Conservation (phyloP, 2,329 filamentous ascomycete species). For the Neospermospora avenae region DNA sequence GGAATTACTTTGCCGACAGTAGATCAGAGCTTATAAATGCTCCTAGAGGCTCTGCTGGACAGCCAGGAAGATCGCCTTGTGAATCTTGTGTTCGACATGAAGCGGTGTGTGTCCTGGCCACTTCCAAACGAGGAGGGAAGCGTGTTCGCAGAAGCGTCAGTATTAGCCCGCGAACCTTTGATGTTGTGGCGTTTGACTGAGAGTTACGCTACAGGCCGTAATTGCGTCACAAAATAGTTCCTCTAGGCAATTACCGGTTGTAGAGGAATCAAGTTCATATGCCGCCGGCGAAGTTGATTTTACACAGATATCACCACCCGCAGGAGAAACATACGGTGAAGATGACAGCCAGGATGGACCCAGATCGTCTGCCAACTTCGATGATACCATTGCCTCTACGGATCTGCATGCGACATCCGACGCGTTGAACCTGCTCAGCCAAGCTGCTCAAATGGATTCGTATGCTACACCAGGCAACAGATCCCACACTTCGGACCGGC, state of each 20-base stretch:
- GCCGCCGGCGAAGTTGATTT: constrained; percentile 19
- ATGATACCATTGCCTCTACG: constrained; percentile 41
- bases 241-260: not conserved
- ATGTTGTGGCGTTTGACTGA: not conserved
- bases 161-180: not conserved
- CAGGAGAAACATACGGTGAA: constrained; percentile 10
- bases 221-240: not conserved
- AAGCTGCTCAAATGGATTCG: constrained; percentile 40
- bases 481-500: constrained; percentile 15
- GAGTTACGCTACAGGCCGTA: not conserved
- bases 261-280: constrained; percentile 9
- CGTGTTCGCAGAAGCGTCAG: constrained; percentile 30
- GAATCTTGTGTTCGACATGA: constrained; percentile 39
- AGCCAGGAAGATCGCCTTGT: constrained; percentile 36
- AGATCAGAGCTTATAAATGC: constrained; percentile 12
- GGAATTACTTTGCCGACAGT: not conserved
- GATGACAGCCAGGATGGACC: constrained; percentile 6
- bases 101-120: constrained; percentile 41
- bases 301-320: not conserved
- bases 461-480: constrained; percentile 17
- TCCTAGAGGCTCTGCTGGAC: constrained; percentile 31
- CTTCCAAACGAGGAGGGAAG: constrained; percentile 40
- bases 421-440: constrained; percentile 41
- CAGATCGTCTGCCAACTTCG: constrained; percentile 30
- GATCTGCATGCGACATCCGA: constrained; percentile 43